phyloP scores from a whole-genome alignment of 441 rosid species.

The Populus hybrid region DNA sequence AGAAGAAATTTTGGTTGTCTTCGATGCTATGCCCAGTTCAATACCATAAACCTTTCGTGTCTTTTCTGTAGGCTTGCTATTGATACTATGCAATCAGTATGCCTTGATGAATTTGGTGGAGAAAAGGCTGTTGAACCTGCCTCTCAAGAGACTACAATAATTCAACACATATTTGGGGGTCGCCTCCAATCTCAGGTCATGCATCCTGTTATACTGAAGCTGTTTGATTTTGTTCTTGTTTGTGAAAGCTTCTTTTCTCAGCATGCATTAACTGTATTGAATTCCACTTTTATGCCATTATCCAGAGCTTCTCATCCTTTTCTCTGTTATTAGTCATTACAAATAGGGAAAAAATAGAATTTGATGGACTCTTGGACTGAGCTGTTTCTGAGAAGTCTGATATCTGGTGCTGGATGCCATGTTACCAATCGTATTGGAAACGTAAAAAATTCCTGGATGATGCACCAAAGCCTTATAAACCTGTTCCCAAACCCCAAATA shows the following conservation, averaged over 20 bases:
- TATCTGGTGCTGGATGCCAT: background rate
- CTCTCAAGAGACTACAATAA: conserved; percentile 79
- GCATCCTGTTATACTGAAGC: conserved; percentile 17
- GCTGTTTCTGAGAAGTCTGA: background rate
- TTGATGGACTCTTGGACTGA: conserved; percentile 9
- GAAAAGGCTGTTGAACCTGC: conserved; percentile 68
- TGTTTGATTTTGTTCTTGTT: background rate
- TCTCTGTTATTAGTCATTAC: background rate
- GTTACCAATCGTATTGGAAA: conserved; percentile 54
- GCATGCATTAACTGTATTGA: background rate
- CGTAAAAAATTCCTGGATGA: conserved; percentile 79
- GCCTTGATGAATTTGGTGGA: conserved; percentile 96
- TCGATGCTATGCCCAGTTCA: background rate
- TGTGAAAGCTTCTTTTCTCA: background rate
- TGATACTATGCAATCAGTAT: conserved; percentile 93
- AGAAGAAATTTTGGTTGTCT: background rate
- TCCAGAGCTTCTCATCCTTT: background rate
- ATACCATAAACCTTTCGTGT: background rate
- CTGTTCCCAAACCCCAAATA: conserved; percentile 59
- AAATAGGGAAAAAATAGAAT: background rate
- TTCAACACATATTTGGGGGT: conserved; percentile 96
- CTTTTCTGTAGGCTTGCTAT: conserved; percentile 41
- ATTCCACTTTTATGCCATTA: conserved; percentile 1
- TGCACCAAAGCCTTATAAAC: conserved; percentile 57
- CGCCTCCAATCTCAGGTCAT: conserved; percentile 75